Conservation (phyloP, 192 early-diverging fungal species). For the Podila epicladia region DNA sequence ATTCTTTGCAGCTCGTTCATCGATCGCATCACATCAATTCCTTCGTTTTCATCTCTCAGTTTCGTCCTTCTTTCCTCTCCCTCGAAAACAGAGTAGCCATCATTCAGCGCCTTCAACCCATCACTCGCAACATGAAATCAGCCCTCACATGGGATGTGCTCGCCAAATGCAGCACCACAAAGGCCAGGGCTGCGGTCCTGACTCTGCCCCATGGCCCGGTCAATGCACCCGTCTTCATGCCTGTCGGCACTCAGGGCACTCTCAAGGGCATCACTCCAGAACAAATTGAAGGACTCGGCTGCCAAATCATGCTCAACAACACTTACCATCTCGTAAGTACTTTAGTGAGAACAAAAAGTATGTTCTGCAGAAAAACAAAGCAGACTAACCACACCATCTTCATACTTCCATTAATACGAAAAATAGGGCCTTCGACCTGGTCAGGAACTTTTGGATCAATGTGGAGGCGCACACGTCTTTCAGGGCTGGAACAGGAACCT, state of each 20-base stretch:
- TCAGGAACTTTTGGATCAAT: constrained; percentile 75
- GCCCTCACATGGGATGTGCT: constrained; percentile 79
- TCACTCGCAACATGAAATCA: constrained; percentile 60
- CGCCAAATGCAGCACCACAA: constrained; percentile 84
- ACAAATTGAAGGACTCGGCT: constrained; percentile 78
- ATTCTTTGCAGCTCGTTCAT: neutral
- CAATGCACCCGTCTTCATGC: constrained; percentile 89
- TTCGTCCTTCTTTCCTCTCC: neutral
- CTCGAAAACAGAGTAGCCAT: constrained; percentile 3
- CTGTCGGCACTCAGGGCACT: constrained; percentile 86
- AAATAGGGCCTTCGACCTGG: constrained; percentile 71
- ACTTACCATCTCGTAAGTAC: constrained; percentile 81
- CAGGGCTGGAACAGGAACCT: constrained; percentile 84
- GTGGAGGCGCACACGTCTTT: constrained; percentile 82
- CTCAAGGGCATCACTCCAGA: constrained; percentile 84
- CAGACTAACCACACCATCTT: neutral
- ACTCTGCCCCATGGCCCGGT: constrained; percentile 85
- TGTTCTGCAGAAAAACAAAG: neutral
- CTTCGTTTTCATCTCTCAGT: neutral
- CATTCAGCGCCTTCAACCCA: constrained; percentile 44
- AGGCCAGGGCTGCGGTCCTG: constrained; percentile 79
- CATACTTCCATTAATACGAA: neutral
- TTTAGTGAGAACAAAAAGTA: neutral
- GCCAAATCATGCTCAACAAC: constrained; percentile 89
- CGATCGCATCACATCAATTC: too few relatives aligned